Evolutionary conservation across 176 grass and related monocot genomes (phyloP), one percentile per base, ranked within the genome.

Genomic region (Panicum miliaceum): DNA sequence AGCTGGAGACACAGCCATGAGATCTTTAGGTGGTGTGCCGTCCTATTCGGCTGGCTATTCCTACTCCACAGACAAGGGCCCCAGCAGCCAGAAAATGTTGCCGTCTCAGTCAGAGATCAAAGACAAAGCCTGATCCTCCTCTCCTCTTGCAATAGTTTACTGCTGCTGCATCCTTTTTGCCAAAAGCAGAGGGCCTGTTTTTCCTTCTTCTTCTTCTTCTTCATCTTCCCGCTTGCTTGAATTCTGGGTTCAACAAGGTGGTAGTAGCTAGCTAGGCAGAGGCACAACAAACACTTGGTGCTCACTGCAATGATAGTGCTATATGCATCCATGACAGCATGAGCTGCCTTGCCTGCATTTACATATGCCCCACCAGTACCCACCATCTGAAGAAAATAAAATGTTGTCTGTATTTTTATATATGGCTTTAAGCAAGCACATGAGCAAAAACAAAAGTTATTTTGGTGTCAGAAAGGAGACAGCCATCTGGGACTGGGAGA

Each of bases 181-280:
- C 25, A 45, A 42, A 71, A 57, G 25, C 25, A 59, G 65, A 12
- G 4, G 14, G 35, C 38, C 57, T 12, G 22, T 11, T 60, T 4
- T n/a, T n/a, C n/a, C n/a, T n/a, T n/a, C n/a, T n/a, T n/a, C n/a
- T n/a, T n/a, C n/a, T 11, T 60, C n/a, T 59, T 59, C n/a, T 56
- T 26, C 10, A 5, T 29, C 25, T 62, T 14, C 11, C 25, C 11
- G 10, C 11, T 86, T 69, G 25, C 80, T 82, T 82, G 68, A 47
- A 82, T 71, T 81, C 70, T 69, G 79, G 48, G 53, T 26, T 81
- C 79, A 70, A 81, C 51, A 82, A 22, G 5, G 4, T 71, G 79
- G 67, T n/a, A n/a, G n/a, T n/a, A n/a, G n/a, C n/a, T 82, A 72
- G 58, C 56, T 59, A 11, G 80, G 52, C 52, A 60, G 80, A 82